These are phyloP conservation scores for Wakefieldia striispora DNA, from an alignment of 768 basidiomycete species.

Conservation along the genomic window DNA sequence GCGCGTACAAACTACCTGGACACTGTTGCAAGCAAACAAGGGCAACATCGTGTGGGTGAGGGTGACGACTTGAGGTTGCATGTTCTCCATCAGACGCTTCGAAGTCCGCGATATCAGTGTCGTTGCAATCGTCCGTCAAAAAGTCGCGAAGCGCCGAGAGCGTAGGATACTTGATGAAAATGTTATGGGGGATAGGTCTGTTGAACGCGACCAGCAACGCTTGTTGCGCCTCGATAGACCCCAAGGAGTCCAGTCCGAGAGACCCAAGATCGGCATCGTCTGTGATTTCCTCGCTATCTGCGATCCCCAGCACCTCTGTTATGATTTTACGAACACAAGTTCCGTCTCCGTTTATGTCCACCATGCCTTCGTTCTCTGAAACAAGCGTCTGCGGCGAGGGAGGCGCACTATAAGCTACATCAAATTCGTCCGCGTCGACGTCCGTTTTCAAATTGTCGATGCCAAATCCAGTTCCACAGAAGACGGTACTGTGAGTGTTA, in stretches of 20 bases:
- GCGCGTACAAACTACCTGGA: constrained; percentile 23
- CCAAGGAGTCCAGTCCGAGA: constrained; percentile 64
- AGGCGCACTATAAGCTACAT: constrained; percentile 14
- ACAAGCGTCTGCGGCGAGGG: constrained; percentile 43
- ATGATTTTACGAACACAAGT: constrained; percentile 39
- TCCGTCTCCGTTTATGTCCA: not conserved
- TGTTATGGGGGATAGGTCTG: constrained; percentile 41
- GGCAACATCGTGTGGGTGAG: constrained; percentile 25
- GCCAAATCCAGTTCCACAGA: not conserved
- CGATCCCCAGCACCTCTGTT: constrained; percentile 42
- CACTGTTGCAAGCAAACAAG: constrained; percentile 40
- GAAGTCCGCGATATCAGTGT: not conserved
- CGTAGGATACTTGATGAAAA: constrained; percentile 43
- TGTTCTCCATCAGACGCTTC: not conserved
- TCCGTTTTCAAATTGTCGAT: constrained; percentile 6
- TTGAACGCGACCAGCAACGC: constrained; percentile 42
- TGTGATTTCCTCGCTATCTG: constrained; percentile 33
- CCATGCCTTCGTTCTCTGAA: constrained; percentile 22
- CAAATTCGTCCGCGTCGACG: constrained; percentile 4
- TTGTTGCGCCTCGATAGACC: constrained; percentile 59
- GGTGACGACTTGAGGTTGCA: not conserved
- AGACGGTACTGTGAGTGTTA: constrained; percentile 18
- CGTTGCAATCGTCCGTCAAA: constrained; percentile 2
- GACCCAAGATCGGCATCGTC: constrained; percentile 47
- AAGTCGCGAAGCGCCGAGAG: constrained; percentile 23